Evolutionary conservation across 2,329 filamentous ascomycete species (phyloP), one percentile per base, ranked within the genome.

Genomic region (Botrytis cinerea): DNA sequence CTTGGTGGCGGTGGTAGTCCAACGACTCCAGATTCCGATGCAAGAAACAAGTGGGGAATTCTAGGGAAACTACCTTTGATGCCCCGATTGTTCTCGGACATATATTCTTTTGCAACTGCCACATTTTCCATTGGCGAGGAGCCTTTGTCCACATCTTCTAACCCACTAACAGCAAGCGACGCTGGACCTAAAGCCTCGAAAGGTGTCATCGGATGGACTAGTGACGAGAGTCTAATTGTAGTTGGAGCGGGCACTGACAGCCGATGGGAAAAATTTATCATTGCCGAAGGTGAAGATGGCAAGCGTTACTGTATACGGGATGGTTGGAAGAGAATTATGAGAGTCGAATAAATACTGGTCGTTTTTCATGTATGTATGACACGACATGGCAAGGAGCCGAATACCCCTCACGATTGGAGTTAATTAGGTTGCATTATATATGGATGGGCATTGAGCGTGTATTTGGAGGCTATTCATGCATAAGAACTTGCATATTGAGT

Each of bases 111-210:
- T 78, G 88, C 93, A 6, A 93, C 91, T 59, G 88, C 89, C 4
- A 90, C 91, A 48, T 98, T 98, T 78, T 92, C 96, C 78, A 91
- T 94, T 54, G 93, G 93, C 4, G 92, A 96, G 46, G 94, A 97
- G 78, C 84, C 86, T 43, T 80, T 85, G 62, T 91, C 94, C 48
- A 93, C 96, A 78, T 84, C 86, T 51, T 82, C 85, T 61, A 80
- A 84, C 73, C 78, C 84, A 74, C 80, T 84, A 78, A 78, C 85
- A 5, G 85, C 86, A 25, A 84, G 87, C 3, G 77, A 78, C n/a
- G 74, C 73, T 20, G 76, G 75, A n/a, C 76, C 76, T 48, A 74
- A 89, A 69, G 91, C 94, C 22, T 87, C 90, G 18, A 97, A 97
- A 81, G 96, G 96, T 0, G 84, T 96, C 12, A 87, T 98, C 73